phyloP scores from a whole-genome alignment of 75 land plant species.

The Ceratopteris richardii region DNA sequence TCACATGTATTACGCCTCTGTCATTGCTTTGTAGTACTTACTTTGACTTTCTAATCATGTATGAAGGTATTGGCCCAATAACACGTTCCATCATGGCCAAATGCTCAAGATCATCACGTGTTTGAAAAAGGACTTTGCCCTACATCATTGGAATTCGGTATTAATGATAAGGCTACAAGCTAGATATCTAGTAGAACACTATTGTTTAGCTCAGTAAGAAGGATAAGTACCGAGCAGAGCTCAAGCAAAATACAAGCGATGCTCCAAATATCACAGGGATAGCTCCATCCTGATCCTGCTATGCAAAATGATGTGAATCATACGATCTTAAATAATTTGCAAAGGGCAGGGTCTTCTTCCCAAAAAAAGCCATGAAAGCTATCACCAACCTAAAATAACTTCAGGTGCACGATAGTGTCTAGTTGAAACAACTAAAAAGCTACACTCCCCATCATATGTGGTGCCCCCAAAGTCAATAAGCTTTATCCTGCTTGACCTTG shows the following conservation, averaged over 20 bases:
- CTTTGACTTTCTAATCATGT: conserved; percentile 34
- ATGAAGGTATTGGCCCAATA: conserved; percentile 51
- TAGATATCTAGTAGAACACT: not conserved
- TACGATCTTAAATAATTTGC: not conserved
- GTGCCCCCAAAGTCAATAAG: conserved; percentile 96
- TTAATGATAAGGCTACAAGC: not conserved
- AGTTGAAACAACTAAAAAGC: conserved; percentile 75
- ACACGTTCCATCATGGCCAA: conserved; percentile 89
- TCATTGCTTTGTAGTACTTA: not conserved
- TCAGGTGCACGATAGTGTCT: conserved; percentile 96
- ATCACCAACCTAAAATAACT: conserved; percentile 66
- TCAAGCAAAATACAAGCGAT: conserved; percentile 18
- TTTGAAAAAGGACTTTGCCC: conserved; percentile 82
- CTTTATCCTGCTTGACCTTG: conserved; percentile 88
- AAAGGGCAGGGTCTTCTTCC: not conserved
- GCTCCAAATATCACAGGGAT: conserved; percentile 19
- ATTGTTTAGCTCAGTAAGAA: not conserved
- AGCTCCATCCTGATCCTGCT: conserved; percentile 12
- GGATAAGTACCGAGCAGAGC: conserved; percentile 10
- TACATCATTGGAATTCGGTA: conserved; percentile 10
- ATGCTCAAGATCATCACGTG: conserved; percentile 77
- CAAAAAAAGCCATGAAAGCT: not conserved
- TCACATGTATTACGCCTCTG: no score
- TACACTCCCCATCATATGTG: conserved; percentile 55
- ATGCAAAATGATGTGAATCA: not conserved